Base-by-base conservation (phyloP, 345 rosid genomes). In the Capsella bursapastoris region DNA sequence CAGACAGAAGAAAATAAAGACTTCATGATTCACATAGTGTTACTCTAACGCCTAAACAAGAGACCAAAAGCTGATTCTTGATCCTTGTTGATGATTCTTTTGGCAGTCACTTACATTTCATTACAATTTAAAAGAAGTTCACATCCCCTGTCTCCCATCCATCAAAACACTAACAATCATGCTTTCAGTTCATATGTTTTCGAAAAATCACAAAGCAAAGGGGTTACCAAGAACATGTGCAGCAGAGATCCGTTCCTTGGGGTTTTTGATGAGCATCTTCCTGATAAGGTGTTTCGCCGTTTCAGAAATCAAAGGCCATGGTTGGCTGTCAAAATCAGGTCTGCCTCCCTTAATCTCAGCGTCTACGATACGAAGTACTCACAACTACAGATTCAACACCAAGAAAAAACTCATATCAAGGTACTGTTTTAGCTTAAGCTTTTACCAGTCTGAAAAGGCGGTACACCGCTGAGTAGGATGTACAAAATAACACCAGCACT, bases 401-500 rank as follows among this genome's bases (percentile, higher is more conserved):
- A 37, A 25, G 60, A 38, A 59, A 6, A 49, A 18, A 22, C 25
- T 37, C 61, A 38, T 60, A 4, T 38, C n/a, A 61, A 27, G 13
- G 43, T 41, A 11, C 38, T 11, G 41, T 7, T 2, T 37, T 37
- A 1, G 41, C 41, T 37, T 37, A 37, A 37, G 41, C 41, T 38
- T 9, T 87, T 38, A 8, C 41, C 41, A 38, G 10, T 38, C 10
- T 8, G 1, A 38, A 38, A 38, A 27, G 98, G 98, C 51, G 90
- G 87, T 16, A 70, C 84, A 0, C 91, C 95, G 53, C 95, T 79
- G 34, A 92, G 90, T 52, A 92, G 86, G 75, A 86, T 83, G 71
- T 92, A 92, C 25, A 87, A 78, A 15, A 92, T 87, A 64, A 92
- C 87, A 32, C 95, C 95, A 15, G 91, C 98, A 71, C 96, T 87